Conservation (phyloP, 192 early-diverging fungal genomes). For the Podila verticillata region DNA sequence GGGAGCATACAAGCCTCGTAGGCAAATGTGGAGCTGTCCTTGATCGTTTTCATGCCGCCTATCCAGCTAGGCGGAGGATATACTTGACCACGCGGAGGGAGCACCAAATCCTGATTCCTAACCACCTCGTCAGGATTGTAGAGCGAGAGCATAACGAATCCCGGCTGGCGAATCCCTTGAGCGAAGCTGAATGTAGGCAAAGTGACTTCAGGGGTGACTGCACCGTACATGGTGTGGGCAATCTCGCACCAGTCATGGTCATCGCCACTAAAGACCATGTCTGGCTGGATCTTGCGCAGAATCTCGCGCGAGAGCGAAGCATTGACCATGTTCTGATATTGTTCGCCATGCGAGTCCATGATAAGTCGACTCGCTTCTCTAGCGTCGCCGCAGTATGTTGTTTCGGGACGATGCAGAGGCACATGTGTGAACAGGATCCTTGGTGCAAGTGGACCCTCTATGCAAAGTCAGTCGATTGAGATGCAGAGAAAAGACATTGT, state of each 20-base stretch:
- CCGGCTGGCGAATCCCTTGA: constrained; percentile 68
- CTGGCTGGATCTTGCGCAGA: constrained; percentile 67
- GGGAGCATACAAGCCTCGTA: constrained; percentile 69
- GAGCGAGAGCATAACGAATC: constrained; percentile 53
- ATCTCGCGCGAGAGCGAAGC: constrained; percentile 66
- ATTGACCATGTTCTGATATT: constrained; percentile 89
- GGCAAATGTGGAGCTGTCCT: not conserved
- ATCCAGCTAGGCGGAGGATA: no score
- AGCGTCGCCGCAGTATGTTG: constrained; percentile 74
- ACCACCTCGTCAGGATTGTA: constrained; percentile 21
- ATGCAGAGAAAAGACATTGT: not conserved
- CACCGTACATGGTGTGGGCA: constrained; percentile 42
- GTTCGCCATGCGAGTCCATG: constrained; percentile 75
- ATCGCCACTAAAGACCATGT: constrained; percentile 86
- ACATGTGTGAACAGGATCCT: constrained; percentile 88
- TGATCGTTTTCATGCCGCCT: constrained; percentile 45
- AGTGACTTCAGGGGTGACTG: constrained; percentile 52
- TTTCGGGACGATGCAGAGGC: constrained; percentile 78
- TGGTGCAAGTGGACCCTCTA: constrained; percentile 42
- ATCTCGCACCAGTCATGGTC: constrained; percentile 93
- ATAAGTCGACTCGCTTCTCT: constrained; percentile 62
- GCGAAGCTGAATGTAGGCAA: constrained; percentile 75
- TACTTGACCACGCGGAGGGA: constrained; percentile 14
- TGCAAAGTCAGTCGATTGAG: not conserved
- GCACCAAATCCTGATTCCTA: constrained; percentile 51